These are phyloP conservation scores for Xerocomus spinulosus DNA, from an alignment of 768 basidiomycete species.

Conservation along the genomic window DNA sequence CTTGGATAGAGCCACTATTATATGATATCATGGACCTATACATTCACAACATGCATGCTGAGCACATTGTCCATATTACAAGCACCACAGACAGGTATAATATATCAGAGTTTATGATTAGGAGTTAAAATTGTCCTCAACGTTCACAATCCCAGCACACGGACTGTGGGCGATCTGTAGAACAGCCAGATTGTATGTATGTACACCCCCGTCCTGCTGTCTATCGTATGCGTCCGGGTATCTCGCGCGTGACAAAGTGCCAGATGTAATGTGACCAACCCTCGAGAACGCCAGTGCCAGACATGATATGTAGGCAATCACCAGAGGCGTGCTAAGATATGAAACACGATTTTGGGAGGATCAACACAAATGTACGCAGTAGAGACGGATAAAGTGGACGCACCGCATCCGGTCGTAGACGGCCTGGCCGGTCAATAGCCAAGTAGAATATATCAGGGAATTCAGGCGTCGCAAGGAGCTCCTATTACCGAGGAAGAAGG, in stretches of 20 bases:
- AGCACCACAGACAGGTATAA: too few relatives aligned
- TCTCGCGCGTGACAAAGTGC: conserved; percentile 42
- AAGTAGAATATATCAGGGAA: conserved; percentile 58
- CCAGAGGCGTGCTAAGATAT: conserved; percentile 35
- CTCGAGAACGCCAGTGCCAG: conserved; percentile 45
- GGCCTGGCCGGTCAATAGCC: conserved; percentile 56
- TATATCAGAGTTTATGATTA: too few relatives aligned
- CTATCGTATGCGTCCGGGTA: conserved; percentile 25
- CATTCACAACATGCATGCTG: too few relatives aligned
- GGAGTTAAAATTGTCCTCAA: too few relatives aligned
- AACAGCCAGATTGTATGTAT: not conserved
- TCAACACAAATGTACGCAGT: not conserved
- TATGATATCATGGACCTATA: too few relatives aligned
- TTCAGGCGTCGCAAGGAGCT: conserved; percentile 35
- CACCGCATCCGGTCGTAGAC: conserved; percentile 62
- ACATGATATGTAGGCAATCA: conserved; percentile 46
- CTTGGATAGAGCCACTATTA: too few relatives aligned
- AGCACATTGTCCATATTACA: too few relatives aligned
- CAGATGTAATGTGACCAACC: conserved; percentile 52
- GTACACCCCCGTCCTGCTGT: not conserved
- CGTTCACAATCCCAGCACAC: too few relatives aligned
- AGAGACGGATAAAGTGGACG: conserved; percentile 19
- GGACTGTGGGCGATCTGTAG: too few relatives aligned
- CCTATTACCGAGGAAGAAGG: conserved; percentile 26
- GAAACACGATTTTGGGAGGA: too few relatives aligned